phyloP scores from a whole-genome alignment of 2,329 filamentous ascomycete species.

The Pyrenochaeta sp. region DNA sequence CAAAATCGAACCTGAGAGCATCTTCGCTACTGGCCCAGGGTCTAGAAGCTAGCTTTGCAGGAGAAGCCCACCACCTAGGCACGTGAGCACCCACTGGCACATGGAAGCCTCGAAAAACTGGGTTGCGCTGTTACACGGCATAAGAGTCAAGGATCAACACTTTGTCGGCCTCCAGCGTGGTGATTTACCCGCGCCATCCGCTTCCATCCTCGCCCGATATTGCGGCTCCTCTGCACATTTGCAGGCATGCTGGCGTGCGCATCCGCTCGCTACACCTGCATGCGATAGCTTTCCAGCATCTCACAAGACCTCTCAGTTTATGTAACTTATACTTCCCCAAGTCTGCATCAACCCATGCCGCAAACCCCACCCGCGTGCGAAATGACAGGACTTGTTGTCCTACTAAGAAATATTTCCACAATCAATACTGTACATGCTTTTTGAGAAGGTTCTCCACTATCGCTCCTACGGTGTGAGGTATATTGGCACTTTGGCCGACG shows the following conservation, averaged over 20 bases:
- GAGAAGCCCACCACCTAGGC: neutral
- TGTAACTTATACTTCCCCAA: no score
- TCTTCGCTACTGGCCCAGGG: neutral
- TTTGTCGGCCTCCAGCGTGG: neutral
- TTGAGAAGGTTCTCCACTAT: neutral
- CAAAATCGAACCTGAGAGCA: no score
- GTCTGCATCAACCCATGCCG: no score
- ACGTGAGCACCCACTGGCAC: neutral
- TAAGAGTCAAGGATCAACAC: neutral
- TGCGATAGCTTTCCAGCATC: no score
- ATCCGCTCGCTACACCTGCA: no score
- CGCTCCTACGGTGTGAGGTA: neutral
- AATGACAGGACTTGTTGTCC: neutral
- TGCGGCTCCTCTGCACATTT: no score
- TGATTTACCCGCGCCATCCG: no score
- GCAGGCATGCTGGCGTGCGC: no score
- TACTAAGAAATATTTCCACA: neutral
- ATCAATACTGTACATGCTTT: neutral
- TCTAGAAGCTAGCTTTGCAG: neutral
- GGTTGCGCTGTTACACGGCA: neutral
- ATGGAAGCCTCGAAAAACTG: neutral
- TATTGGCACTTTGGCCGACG: constrained; percentile 11
- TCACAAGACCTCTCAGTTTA: no score
- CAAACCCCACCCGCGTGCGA: no score
- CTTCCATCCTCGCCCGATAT: no score